phyloP scores from a whole-genome alignment of 1,139 yeast genomes.

The Saccharomyces hybrid region DNA sequence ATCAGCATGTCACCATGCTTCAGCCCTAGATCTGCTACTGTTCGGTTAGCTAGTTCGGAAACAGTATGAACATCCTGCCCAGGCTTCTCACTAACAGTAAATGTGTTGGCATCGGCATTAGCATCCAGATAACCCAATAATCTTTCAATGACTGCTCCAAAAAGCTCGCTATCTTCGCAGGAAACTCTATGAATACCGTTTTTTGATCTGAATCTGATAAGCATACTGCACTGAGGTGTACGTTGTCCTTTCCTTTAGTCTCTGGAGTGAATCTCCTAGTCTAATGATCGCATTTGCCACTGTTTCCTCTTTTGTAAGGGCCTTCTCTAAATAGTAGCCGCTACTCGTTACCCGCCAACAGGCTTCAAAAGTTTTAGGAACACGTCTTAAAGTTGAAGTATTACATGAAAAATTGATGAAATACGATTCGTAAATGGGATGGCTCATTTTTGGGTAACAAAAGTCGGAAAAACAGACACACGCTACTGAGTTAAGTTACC shows the following conservation, averaged over 20 bases:
- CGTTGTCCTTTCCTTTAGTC: not conserved
- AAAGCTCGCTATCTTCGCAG: slow-evolving; percentile 43
- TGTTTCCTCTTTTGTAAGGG: not conserved
- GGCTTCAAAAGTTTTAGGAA: not conserved
- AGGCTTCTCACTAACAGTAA: slow-evolving; percentile 42
- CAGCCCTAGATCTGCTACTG: slow-evolving; percentile 48
- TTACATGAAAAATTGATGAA: slow-evolving; percentile 5
- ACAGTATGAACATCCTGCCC: slow-evolving; percentile 43
- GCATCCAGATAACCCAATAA: slow-evolving; percentile 26
- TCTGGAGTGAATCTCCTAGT: not conserved
- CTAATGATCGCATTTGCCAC: not conserved
- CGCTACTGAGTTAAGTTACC: not conserved
- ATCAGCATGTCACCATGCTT: slow-evolving; percentile 82
- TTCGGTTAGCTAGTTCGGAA: slow-evolving; percentile 37
- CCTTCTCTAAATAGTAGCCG: not conserved
- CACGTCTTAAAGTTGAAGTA: slow-evolving; percentile 8
- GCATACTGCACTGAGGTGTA: slow-evolving; percentile 29
- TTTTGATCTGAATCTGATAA: slow-evolving; percentile 71
- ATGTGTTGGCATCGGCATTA: slow-evolving; percentile 20
- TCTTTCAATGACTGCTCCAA: slow-evolving; percentile 43
- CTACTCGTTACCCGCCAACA: not conserved
- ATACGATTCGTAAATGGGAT: slow-evolving; percentile 7
- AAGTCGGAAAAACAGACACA: not conserved
- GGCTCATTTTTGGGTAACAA: not conserved
- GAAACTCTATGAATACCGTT: slow-evolving; percentile 73